Conservation (phyloP, 1,139 yeast species). For the Pichia sp. region DNA sequence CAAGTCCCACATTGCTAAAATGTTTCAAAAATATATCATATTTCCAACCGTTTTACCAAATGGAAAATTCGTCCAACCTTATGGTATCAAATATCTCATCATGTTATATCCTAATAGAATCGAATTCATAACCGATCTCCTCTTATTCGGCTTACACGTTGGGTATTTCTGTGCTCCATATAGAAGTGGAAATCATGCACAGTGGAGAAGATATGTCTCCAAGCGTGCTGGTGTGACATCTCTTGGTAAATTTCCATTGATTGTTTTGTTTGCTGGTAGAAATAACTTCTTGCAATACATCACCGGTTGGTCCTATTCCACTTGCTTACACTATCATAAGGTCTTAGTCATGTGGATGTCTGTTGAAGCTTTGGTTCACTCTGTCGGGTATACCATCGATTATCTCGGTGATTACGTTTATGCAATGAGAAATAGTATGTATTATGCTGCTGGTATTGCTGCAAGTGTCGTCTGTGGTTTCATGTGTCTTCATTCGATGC, state of each 20-base stretch:
- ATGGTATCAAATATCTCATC: slow-evolving; percentile 17
- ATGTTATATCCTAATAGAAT: slow-evolving; percentile 52
- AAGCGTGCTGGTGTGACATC: slow-evolving; percentile 49
- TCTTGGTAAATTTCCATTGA: slow-evolving; percentile 44
- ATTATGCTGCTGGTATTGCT: slow-evolving; percentile 38
- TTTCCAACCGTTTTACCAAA: slow-evolving; percentile 25
- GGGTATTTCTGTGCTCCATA: slow-evolving; percentile 44
- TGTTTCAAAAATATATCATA: slow-evolving; percentile 23
- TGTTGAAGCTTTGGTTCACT: slow-evolving; percentile 29
- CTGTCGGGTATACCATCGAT: slow-evolving; percentile 24
- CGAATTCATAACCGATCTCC: slow-evolving; percentile 37
- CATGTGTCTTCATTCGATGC: slow-evolving; percentile 45
- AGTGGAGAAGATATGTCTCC: slow-evolving; percentile 51
- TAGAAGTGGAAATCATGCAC: slow-evolving; percentile 30
- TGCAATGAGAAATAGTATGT: slow-evolving; percentile 30
- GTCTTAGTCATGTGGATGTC: slow-evolving; percentile 56
- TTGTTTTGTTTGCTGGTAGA: slow-evolving; percentile 57
- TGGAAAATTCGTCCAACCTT: slow-evolving; percentile 21
- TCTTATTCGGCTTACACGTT: slow-evolving; percentile 19
- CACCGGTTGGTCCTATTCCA: slow-evolving; percentile 61
- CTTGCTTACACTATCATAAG: slow-evolving; percentile 56
- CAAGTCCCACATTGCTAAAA: slow-evolving; percentile 15
- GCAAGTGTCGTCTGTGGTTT: slow-evolving; percentile 39
- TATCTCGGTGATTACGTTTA: slow-evolving; percentile 12
- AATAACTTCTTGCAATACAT: slow-evolving; percentile 57